These are phyloP conservation scores for Pyrenochaeta sp. DNA, from an alignment of 2,329 filamentous ascomycete species.

Conservation along the genomic window DNA sequence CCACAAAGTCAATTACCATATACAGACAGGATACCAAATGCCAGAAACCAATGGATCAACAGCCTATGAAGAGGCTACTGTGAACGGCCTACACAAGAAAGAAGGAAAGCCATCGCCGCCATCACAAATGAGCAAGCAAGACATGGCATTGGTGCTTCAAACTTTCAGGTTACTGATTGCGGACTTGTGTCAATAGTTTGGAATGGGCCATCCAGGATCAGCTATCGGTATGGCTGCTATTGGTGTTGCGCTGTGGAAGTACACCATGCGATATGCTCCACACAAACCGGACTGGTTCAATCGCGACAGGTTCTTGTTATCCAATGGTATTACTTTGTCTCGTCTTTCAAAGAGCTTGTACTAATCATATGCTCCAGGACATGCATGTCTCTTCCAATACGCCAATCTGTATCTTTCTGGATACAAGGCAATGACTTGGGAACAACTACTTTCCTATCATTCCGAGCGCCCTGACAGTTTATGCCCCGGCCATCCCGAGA, in stretches of 20 bases:
- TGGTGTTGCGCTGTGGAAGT: slow-evolving; percentile 68
- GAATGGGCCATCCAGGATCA: slow-evolving; percentile 73
- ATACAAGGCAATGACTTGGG: slow-evolving; percentile 64
- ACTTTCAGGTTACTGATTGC: slow-evolving; percentile 71
- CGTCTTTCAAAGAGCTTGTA: background rate
- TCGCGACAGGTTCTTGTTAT: slow-evolving; percentile 69
- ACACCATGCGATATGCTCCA: slow-evolving; percentile 68
- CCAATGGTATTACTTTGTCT: slow-evolving; percentile 55
- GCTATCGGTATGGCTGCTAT: slow-evolving; percentile 71
- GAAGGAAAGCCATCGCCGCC: slow-evolving; percentile 27
- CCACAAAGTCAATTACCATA: background rate
- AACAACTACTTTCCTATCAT: slow-evolving; percentile 66
- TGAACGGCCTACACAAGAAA: slow-evolving; percentile 33
- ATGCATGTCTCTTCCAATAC: slow-evolving; percentile 65
- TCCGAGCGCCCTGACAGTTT: slow-evolving; percentile 58
- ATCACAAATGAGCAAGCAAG: slow-evolving; percentile 28
- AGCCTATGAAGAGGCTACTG: slow-evolving; percentile 33
- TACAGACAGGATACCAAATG: slow-evolving; percentile 25
- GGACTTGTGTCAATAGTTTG: slow-evolving; percentile 75
- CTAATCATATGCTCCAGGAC: slow-evolving; percentile 43
- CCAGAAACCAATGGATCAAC: slow-evolving; percentile 20
- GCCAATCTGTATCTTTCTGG: slow-evolving; percentile 62
- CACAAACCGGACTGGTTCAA: slow-evolving; percentile 65
- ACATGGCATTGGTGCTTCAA: slow-evolving; percentile 63
- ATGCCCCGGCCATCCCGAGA: slow-evolving; percentile 66